A percentile compares a stretch with the other conserved stretches of the same genome.
These are phyloP conservation scores for Cladophialophora chaetospira DNA, from an alignment of 2,329 filamentous ascomycete species.

Conservation along the genomic window DNA sequence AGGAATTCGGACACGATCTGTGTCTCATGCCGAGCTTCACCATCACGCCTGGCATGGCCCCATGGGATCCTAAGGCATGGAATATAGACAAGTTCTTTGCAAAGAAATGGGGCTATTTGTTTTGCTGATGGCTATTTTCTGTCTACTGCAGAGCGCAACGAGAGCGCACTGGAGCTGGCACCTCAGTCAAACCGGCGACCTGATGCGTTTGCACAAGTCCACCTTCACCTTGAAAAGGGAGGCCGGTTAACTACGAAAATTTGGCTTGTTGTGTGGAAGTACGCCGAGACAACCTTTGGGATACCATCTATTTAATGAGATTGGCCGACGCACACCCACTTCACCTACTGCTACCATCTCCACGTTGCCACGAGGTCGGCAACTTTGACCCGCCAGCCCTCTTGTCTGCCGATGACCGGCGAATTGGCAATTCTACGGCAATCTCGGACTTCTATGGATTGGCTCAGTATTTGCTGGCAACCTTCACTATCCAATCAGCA, in stretches of 20 bases:
- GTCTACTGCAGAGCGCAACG: too few relatives aligned
- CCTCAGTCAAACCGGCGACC: too few relatives aligned
- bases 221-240: too few relatives aligned
- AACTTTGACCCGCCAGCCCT: too few relatives aligned
- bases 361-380: too few relatives aligned
- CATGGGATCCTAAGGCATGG: conserved; percentile 42
- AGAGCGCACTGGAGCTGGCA: too few relatives aligned
- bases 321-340: too few relatives aligned
- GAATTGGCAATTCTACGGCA: neutral
- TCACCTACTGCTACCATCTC: too few relatives aligned
- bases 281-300: too few relatives aligned
- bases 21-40: conserved; percentile 39
- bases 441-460: neutral
- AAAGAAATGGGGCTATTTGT: conserved; percentile 42
- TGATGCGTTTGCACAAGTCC: too few relatives aligned
- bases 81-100: conserved; percentile 39
- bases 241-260: neutral
- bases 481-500: conserved; percentile 23
- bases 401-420: neutral
- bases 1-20: conserved; percentile 41
- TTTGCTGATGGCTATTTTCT: conserved; percentile 28
- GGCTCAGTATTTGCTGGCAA: conserved; percentile 7
- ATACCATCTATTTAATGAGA: too few relatives aligned
- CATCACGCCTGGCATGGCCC: conserved; percentile 34
- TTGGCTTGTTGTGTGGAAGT: neutral